These are phyloP conservation scores for Pseudozyma thailandica DNA, from an alignment of 1,284 basidiomycete genomes.

Conservation along the genomic window DNA sequence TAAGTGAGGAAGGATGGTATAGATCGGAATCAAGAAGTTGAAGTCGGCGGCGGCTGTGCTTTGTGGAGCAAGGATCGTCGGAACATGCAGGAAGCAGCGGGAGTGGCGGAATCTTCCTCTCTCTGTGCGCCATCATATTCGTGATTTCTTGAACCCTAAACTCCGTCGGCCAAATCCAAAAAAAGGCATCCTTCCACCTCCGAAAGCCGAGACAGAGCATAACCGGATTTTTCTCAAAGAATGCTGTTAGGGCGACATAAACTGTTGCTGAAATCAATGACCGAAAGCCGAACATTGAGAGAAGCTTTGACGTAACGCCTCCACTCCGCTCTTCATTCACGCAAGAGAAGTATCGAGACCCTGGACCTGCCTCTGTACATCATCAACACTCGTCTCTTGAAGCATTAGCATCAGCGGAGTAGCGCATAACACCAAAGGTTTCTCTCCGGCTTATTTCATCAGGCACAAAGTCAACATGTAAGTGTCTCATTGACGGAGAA, in stretches of 20 bases:
- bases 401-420: too few species aligned
- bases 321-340: neutral
- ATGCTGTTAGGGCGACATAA: too few species aligned
- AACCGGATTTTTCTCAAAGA: too few species aligned
- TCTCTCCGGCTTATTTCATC: neutral
- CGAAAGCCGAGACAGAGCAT: too few species aligned
- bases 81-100: slow-evolving; percentile 21
- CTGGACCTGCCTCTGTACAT: neutral
- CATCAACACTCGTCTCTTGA: neutral
- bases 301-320: slow-evolving; percentile 13
- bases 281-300: slow-evolving; percentile 18
- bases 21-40: neutral
- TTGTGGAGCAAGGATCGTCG: slow-evolving; percentile 6
- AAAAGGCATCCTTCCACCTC: too few species aligned
- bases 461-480: neutral
- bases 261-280: too few species aligned
- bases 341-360: neutral
- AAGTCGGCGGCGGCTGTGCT: neutral
- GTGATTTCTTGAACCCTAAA: too few species aligned
- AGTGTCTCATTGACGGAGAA: neutral
- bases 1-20: neutral
- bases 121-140: too few species aligned
- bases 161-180: too few species aligned
- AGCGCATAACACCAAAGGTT: too few species aligned
- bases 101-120: slow-evolving; percentile 31